Evolutionary conservation across 2,329 filamentous ascomycete genomes (phyloP), one percentile per base, ranked within the genome.

Genomic region (Colletotrichum destructivum): DNA sequence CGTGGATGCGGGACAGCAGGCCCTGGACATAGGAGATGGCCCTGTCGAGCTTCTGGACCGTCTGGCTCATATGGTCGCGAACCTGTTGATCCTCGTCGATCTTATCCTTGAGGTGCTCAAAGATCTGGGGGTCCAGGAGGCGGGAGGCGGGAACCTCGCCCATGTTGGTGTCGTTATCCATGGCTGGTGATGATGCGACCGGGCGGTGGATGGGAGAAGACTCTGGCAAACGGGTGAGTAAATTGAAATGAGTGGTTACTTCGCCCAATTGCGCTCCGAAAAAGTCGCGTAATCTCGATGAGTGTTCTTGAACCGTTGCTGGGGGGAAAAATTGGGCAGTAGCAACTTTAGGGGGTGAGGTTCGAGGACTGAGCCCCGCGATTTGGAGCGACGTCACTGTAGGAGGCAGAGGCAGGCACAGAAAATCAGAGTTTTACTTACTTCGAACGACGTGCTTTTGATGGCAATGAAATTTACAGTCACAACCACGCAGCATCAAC

Each of bases 11-110:
- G 47, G 96, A 96, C 62, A 98, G 89, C 65, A 95, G 89, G 55
- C 95, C 94, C 78, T 96, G 94, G 26, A 93, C 92, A 73, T 91
- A 91, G 77, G 94, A 90, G 74, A 94, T 93, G 89, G 94, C 91
- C 79, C 95, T 93, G 78, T 97, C 94, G 47, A 98, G 89, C 52
- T 88, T 89, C 79, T 96, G 92, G 55, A 96, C 88, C 76, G 97
- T 93, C 69, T 94, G 91, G 75, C 92, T 90, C 69, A 99, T 89
- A 78, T 94, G 91, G 85, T 98, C 96, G 78, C 94, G 91, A 66
- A 97, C 91, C 66, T 89, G 87, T 11, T 90, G 88, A 80, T 98
- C 96, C 81, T 97, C 92, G 76, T 98, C 96, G 77, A 98, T 94
- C 82, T 95, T 95, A 71, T 89, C 86, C 83, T 98, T 96, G 73